Conservation (phyloP, 176 grass and related monocot species). For the Hordeum vulgare region MorexV3_pseudomolecules_assembly NC_058522.1:36658249-36658748, state of each 20-base stretch:
- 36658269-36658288: constrained; percentile 34
- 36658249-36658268: constrained; percentile 34
- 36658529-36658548: constrained; percentile 6
- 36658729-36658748: background rate
- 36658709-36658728: background rate
- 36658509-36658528: background rate
- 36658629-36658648: constrained; percentile 1
- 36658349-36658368: background rate
- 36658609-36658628: background rate
- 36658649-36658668: constrained; percentile 12
- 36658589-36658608: constrained; percentile 24
- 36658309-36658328: constrained; percentile 46
- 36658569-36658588: too few relatives aligned
- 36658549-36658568: background rate
- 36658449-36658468: background rate
- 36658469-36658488: background rate
- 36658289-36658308: constrained; percentile 15
- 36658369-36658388: background rate
- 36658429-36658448: background rate
- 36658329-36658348: background rate
- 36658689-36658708: background rate
- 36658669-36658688: constrained; percentile 12
- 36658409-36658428: constrained; percentile 29
- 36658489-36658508: background rate
- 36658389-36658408: constrained; percentile 16